These are phyloP conservation scores for Microdochium nivale DNA, from an alignment of 2,329 filamentous ascomycete species.

Conservation along the genomic window DNA sequence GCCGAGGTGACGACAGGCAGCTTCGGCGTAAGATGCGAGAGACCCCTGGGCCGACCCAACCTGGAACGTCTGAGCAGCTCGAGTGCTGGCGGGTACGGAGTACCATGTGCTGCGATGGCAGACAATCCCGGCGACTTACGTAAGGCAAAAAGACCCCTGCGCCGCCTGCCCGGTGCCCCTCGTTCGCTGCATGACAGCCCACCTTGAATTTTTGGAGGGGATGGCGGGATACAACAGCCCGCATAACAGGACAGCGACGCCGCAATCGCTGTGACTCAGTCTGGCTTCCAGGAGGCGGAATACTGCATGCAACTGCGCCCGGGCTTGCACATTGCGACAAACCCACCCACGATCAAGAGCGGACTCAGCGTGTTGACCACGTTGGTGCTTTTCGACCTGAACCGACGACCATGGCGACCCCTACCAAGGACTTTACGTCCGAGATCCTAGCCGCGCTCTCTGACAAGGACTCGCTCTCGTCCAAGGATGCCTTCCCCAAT, in stretches of 20 bases:
- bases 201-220: slow-evolving; percentile 1
- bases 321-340: background rate
- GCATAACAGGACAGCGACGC: background rate
- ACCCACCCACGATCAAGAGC: background rate
- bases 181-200: background rate
- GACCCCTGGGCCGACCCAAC: too few relatives aligned
- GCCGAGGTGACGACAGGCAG: too few relatives aligned
- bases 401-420: slow-evolving; percentile 7
- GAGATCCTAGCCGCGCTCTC: slow-evolving; percentile 59
- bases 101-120: too few relatives aligned
- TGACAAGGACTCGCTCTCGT: slow-evolving; percentile 56
- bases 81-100: too few relatives aligned
- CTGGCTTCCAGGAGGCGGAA: background rate
- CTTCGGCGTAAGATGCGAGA: too few relatives aligned
- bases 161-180: background rate
- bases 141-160: background rate
- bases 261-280: background rate
- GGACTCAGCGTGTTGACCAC: background rate
- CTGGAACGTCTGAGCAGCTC: too few relatives aligned
- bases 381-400: background rate
- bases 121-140: background rate
- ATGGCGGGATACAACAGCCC: background rate
- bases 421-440: slow-evolving; percentile 49
- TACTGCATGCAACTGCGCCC: background rate
- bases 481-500: slow-evolving; percentile 60